phyloP scores from a whole-genome alignment of 768 basidiomycete genomes.

The Termitomyces sp. region DNA sequence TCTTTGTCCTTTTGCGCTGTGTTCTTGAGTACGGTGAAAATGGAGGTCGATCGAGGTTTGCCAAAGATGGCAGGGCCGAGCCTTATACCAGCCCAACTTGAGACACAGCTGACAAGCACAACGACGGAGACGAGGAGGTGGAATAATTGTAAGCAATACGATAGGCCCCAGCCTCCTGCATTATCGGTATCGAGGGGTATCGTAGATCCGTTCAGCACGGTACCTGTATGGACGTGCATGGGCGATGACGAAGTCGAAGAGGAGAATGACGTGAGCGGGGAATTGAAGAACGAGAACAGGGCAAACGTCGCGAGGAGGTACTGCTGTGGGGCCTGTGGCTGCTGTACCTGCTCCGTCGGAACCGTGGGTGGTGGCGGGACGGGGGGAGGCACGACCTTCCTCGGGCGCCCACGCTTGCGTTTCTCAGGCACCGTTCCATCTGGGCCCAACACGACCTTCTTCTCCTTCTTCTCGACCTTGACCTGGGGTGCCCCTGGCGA shows the following conservation, averaged over 20 bases:
- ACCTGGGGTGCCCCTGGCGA: slow-evolving; percentile 18
- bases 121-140: slow-evolving; percentile 66
- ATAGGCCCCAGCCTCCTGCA: slow-evolving; percentile 40
- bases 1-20: slow-evolving; percentile 2
- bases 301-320: slow-evolving; percentile 83
- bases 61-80: slow-evolving; percentile 1
- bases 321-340: slow-evolving; percentile 42
- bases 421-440: slow-evolving; percentile 57
- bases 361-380: slow-evolving; percentile 34
- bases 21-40: not conserved
- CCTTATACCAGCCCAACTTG: slow-evolving; percentile 39
- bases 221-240: slow-evolving; percentile 55
- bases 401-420: slow-evolving; percentile 80
- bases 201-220: slow-evolving; percentile 43
- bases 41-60: not conserved
- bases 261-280: slow-evolving; percentile 52
- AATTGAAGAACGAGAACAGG: slow-evolving; percentile 85
- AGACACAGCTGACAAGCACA: slow-evolving; percentile 56
- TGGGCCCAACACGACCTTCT: slow-evolving; percentile 34
- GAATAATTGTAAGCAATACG: slow-evolving; percentile 57
- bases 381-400: slow-evolving; percentile 58
- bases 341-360: slow-evolving; percentile 14
- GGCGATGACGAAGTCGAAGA: slow-evolving; percentile 24
- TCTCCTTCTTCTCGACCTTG: slow-evolving; percentile 50
- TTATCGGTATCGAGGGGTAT: slow-evolving; percentile 16